Evolutionary conservation across 148 eudicot species (phyloP).

Genomic region (Cornus kousa): DNA sequence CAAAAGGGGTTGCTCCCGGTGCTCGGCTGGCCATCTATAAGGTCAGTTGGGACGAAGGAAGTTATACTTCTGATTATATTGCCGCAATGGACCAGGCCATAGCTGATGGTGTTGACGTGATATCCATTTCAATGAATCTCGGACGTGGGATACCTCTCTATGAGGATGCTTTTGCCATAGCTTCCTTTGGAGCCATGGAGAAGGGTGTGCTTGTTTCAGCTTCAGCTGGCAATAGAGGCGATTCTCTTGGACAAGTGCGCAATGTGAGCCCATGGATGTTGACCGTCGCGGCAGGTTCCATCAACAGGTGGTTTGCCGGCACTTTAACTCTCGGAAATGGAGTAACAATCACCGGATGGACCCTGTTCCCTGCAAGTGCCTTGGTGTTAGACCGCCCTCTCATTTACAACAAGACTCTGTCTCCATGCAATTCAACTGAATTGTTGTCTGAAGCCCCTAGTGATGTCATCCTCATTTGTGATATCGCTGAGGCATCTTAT

Average conservation of each 20-base stretch:
- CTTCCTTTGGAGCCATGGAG: conserved; percentile 31
- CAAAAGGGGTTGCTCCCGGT: conserved; percentile 29
- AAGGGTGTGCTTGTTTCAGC: conserved; percentile 34
- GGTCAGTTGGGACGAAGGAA: conserved; percentile 25
- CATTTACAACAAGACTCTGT: conserved; percentile 16
- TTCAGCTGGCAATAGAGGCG: conserved; percentile 27
- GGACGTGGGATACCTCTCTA: conserved; percentile 4
- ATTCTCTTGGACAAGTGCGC: not conserved
- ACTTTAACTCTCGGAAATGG: conserved; percentile 31
- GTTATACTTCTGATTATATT: conserved; percentile 20
- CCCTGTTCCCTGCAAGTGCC: conserved; percentile 27
- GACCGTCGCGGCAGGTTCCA: conserved; percentile 27
- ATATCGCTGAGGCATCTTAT: not conserved
- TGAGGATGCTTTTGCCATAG: conserved; percentile 28
- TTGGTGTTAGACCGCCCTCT: conserved; percentile 11
- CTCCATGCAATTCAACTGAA: conserved; percentile 14
- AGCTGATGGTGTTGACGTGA: conserved; percentile 31
- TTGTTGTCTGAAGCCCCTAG: not conserved
- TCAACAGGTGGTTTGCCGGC: conserved; percentile 25
- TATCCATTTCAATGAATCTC: conserved; percentile 29
- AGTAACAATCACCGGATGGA: conserved; percentile 18
- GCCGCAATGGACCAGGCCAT: conserved; percentile 32
- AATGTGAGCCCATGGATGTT: conserved; percentile 34
- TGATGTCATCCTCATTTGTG: conserved; percentile 16
- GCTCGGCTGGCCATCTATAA: conserved; percentile 28